A percentile compares a stretch with the other conserved stretches of the same genome.
These are phyloP conservation scores for Xylariaceae sp. DNA, from an alignment of 2,329 filamentous ascomycete genomes.

Conservation along the genomic window DNA sequence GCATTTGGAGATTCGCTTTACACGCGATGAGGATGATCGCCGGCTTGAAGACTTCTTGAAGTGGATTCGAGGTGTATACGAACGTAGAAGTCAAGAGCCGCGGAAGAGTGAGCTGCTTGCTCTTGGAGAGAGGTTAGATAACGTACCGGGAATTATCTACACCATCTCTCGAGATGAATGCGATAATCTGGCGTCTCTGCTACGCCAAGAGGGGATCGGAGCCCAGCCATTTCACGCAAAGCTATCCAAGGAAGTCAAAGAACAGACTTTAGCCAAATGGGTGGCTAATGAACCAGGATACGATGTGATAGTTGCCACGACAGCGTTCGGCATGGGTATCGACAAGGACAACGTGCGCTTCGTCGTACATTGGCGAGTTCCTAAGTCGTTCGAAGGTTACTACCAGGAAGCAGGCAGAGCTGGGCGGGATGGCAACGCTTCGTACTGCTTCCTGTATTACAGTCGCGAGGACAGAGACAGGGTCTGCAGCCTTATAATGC, in stretches of 20 bases:
- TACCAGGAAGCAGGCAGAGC: constrained; percentile 94
- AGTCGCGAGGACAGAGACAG: constrained; percentile 80
- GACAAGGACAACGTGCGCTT: constrained; percentile 94
- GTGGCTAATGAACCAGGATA: constrained; percentile 69
- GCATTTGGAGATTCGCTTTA: constrained; percentile 85
- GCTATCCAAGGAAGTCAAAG: constrained; percentile 61
- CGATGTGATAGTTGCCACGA: constrained; percentile 91
- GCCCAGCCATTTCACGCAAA: constrained; percentile 70
- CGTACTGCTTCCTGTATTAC: constrained; percentile 86
- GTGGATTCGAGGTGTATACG: constrained; percentile 72
- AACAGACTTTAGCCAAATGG: constrained; percentile 66
- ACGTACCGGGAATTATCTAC: constrained; percentile 74
- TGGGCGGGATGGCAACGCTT: constrained; percentile 81
- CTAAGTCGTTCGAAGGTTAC: constrained; percentile 91
- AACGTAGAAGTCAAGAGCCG: constrained; percentile 56
- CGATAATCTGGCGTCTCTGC: constrained; percentile 60
- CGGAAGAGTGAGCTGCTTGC: constrained; percentile 55
- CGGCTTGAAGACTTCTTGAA: constrained; percentile 67
- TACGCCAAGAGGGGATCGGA: constrained; percentile 64
- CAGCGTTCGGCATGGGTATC: constrained; percentile 96
- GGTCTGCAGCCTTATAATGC: constrained; percentile 52
- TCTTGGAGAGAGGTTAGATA: constrained; percentile 51
- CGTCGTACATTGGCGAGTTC: constrained; percentile 89
- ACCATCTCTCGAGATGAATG: constrained; percentile 71
- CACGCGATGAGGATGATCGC: constrained; percentile 66